These are phyloP conservation scores for Russula brevipes DNA, from an alignment of 768 basidiomycete species.

Conservation along the genomic window DNA sequence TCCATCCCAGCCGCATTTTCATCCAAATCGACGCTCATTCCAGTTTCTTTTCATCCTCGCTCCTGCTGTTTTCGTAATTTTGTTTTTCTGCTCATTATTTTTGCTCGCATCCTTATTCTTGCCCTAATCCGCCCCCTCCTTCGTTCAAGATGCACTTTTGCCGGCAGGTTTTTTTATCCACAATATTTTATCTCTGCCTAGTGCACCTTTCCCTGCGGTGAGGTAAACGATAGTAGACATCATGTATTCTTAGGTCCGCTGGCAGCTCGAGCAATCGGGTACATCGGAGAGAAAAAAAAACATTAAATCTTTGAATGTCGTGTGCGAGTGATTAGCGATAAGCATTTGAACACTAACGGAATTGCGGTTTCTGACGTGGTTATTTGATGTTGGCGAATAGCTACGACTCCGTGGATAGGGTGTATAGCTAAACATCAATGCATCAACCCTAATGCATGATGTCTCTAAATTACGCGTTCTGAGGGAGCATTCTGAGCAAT, in stretches of 20 bases:
- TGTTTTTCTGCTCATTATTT: slow-evolving; percentile 8
- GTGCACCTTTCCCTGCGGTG: slow-evolving; percentile 13
- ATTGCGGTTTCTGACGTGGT: background rate
- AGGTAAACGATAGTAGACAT: slow-evolving; percentile 29
- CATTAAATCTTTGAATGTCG: slow-evolving; percentile 4
- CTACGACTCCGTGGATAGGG: background rate
- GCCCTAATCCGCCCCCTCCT: slow-evolving; percentile 19
- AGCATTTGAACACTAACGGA: background rate
- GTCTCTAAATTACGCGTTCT: slow-evolving; percentile 11
- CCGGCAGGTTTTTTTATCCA: slow-evolving; percentile 20
- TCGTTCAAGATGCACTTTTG: slow-evolving; percentile 16
- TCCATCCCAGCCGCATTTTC: slow-evolving; percentile 19
- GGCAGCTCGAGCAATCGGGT: slow-evolving; percentile 14
- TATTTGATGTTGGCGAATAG: background rate
- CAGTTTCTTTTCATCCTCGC: slow-evolving; percentile 8
- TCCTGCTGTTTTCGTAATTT: slow-evolving; percentile 11
- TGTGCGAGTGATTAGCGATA: background rate
- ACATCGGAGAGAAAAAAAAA: slow-evolving; percentile 12
- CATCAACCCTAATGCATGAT: background rate
- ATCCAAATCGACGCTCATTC: slow-evolving; percentile 18
- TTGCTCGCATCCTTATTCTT: slow-evolving; percentile 20
- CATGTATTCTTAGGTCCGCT: slow-evolving; percentile 30
- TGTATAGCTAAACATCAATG: background rate
- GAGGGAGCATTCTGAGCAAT: slow-evolving; percentile 5
- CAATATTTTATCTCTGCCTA: slow-evolving; percentile 24